Base-by-base conservation (phyloP, 768 basidiomycete species). In the Kwoniella sp. region DNA sequence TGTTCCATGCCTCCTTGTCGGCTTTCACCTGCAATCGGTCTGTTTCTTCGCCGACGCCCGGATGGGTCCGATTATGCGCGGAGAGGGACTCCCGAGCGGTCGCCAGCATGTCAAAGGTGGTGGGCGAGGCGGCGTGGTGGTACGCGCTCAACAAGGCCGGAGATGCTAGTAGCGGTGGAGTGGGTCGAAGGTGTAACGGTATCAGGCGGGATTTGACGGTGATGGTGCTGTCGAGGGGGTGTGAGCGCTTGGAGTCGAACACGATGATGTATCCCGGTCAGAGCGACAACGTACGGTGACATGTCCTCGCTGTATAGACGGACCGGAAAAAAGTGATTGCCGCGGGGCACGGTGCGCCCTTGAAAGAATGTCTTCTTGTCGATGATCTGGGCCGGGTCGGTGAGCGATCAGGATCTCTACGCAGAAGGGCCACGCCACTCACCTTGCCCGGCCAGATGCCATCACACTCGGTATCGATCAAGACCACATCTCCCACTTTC, bases 371-470 rank as follows among this genome's bases (percentile, higher is more conserved):
- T 37, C 47, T 65, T 64, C 54, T 61, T 64, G 49, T 70, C 65
- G 37, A 70, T 70, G 26, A 70, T 57, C 68, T 66, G 44, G 7
- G 15, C 7, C 26, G 20, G 12, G 17, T 36, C n/a, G n/a, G n/a
- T n/a, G n/a, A n/a, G n/a, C n/a, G n/a, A n/a, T n/a, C n/a, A n/a
- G n/a, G n/a, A n/a, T n/a, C n/a, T n/a, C n/a, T n/a, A n/a, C n/a
- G n/a, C n/a, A n/a, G n/a, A n/a, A n/a, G n/a, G n/a, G n/a, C n/a
- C n/a, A n/a, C n/a, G n/a, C 15, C 9, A 48, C 59, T 50, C 28
- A 69, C 67, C 51, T 69, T 69, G 8, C 67, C 67, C 3, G 67
- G 67, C 67, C 67, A 69, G 7, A 53, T 48, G 3, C 55, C 56
- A 12, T 53, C 50, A 7, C 63, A 57, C 27, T 49, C 53, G 20